Percentiles rank a stretch among this genome's conserved stretches.
Conservation (phyloP, 768 basidiomycete genomes). For the Panus rudis region DNA sequence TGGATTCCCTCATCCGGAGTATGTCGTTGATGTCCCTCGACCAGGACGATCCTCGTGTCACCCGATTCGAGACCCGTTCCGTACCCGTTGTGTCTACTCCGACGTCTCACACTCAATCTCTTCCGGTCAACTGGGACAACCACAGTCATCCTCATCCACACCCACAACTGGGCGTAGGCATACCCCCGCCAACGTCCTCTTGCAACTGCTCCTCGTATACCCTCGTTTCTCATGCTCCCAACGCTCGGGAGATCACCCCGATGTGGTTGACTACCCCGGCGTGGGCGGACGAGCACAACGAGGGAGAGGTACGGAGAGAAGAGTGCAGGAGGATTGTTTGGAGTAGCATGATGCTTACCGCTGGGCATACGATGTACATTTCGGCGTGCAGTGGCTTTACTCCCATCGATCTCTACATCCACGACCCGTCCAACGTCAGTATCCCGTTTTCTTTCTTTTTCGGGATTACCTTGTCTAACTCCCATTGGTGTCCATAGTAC, state of each 20-base stretch:
- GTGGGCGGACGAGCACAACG: slow-evolving; percentile 54
- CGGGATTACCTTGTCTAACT: too few relatives aligned
- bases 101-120: slow-evolving; percentile 1
- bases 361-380: slow-evolving; percentile 57
- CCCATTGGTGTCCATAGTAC: slow-evolving; percentile 52
- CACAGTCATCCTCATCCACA: too few relatives aligned
- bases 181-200: slow-evolving; percentile 9
- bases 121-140: background rate
- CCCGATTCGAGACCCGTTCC: slow-evolving; percentile 39
- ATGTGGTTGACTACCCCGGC: slow-evolving; percentile 59
- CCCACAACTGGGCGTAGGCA: too few relatives aligned
- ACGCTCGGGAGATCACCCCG: slow-evolving; percentile 46
- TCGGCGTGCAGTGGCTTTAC: slow-evolving; percentile 31
- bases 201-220: slow-evolving; percentile 34
- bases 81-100: slow-evolving; percentile 41
- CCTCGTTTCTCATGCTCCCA: slow-evolving; percentile 44
- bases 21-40: slow-evolving; percentile 57
- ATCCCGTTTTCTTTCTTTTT: background rate
- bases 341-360: slow-evolving; percentile 58
- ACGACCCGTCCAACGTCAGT: slow-evolving; percentile 63
- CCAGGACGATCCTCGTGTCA: slow-evolving; percentile 42
- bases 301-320: slow-evolving; percentile 62
- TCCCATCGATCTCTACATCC: slow-evolving; percentile 43
- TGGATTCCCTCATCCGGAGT: slow-evolving; percentile 63
- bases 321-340: slow-evolving; percentile 68